Base-by-base conservation (phyloP, 73 alveolate species). In the Paramecium biaurelia region DNA sequence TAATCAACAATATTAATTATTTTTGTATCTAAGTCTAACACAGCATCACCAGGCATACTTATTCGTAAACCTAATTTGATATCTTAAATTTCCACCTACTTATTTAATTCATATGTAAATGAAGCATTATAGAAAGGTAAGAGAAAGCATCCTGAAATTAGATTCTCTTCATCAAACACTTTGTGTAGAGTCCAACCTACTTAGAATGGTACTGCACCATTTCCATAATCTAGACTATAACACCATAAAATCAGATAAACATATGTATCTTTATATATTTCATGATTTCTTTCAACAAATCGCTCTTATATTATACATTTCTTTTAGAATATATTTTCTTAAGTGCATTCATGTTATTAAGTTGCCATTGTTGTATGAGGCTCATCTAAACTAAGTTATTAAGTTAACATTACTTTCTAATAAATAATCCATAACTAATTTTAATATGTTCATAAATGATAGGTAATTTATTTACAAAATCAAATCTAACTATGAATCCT, bases 171-270 rank as follows among this genome's bases (percentile, higher is more conserved):
- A 79, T 79, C 90, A 79, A 79, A 79, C 2, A 79, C 30, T 79
- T 79, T 43, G 43, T 79, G 90, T 5, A 79, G 28, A n/a, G 90
- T 43, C 90, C 90, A 79, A 11, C 90, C 90, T 23, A 79, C 56
- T 30, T 79, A 21, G 11, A 43, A 6, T 41, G 90, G 90, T 8
- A 45, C 74, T 34, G 47, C n/a, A 43, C 72, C 72, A 42, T 63
- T 41, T 3, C 90, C 90, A 45, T 37, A 79, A 14, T 79, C 70
- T 79, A n/a, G 26, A 47, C 28, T 79, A 26, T 41, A 79, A 11
- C 90, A 58, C 70, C 74, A 79, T 12, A 79, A 15, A 2, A 43
- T 24, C 1, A 79, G 12, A 79, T 79, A 79, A 20, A 79, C 53
- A 79, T 43, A 79, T 43, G 90, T 79, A 24, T 43, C 70, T 18